These are phyloP conservation scores for Castanopsis chinensis DNA, from an alignment of 306 rosid species.

Conservation along the genomic window DNA sequence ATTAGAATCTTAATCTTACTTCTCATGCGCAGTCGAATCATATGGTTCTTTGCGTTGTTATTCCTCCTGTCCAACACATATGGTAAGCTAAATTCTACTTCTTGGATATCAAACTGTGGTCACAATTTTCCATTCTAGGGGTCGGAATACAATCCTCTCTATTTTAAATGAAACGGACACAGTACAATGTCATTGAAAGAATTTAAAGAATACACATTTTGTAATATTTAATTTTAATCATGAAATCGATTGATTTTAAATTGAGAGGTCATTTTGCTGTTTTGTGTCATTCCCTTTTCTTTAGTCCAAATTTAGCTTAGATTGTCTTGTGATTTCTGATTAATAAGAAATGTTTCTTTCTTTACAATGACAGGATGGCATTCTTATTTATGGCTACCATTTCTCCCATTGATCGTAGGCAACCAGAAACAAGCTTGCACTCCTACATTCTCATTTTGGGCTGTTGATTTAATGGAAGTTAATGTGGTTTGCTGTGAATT, in stretches of 20 bases:
- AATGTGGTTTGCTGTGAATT: slow-evolving; percentile 8
- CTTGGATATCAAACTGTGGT: no score
- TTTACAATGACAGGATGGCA: slow-evolving; percentile 57
- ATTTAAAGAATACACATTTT: no score
- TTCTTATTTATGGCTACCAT: slow-evolving; percentile 78
- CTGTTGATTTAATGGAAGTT: not conserved
- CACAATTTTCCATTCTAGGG: not conserved
- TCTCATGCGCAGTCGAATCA: slow-evolving; percentile 59
- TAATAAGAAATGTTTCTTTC: not conserved
- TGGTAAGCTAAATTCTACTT: slow-evolving; percentile 40
- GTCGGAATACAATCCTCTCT: no score
- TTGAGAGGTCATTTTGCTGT: no score
- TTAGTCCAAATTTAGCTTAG: not conserved
- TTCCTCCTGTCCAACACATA: slow-evolving; percentile 54
- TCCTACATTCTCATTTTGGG: not conserved
- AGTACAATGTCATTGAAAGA: no score
- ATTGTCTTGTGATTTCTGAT: not conserved
- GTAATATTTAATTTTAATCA: no score
- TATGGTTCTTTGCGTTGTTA: slow-evolving; percentile 76
- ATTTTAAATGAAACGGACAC: no score
- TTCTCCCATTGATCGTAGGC: slow-evolving; percentile 72
- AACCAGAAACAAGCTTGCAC: not conserved
- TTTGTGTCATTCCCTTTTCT: not conserved
- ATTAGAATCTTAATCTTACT: not conserved
- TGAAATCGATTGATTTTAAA: no score